Evolutionary conservation across 768 basidiomycete genomes (phyloP).

Genomic region (Auriculariales sp.): DNA sequence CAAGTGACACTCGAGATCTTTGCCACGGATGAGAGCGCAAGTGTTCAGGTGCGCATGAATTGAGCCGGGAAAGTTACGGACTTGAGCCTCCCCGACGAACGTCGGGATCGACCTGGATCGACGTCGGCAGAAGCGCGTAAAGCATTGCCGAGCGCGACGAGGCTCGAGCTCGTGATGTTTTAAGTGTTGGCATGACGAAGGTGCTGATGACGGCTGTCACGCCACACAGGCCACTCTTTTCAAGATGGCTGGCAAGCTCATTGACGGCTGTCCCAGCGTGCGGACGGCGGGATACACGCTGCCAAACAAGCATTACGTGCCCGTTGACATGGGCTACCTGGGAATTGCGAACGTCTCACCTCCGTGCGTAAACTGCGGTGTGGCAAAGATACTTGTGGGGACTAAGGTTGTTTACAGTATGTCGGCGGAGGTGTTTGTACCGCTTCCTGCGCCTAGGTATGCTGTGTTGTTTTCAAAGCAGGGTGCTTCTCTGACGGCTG

Average conservation of each 20-base stretch:
- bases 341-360: slow-evolving; percentile 52
- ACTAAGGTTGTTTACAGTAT: slow-evolving; percentile 29
- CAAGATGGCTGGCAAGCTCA: slow-evolving; percentile 68
- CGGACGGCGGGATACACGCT: slow-evolving; percentile 52
- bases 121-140: background rate
- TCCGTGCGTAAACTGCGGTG: slow-evolving; percentile 26
- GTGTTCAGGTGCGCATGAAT: slow-evolving; percentile 56
- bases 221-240: slow-evolving; percentile 67
- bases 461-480: slow-evolving; percentile 11
- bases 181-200: background rate
- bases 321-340: slow-evolving; percentile 67
- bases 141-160: background rate
- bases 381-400: slow-evolving; percentile 15
- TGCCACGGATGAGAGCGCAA: slow-evolving; percentile 77
- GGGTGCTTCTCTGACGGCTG: no score
- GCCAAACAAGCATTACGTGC: slow-evolving; percentile 93
- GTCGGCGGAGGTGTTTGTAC: slow-evolving; percentile 76
- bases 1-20: slow-evolving; percentile 65
- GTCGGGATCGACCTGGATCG: background rate
- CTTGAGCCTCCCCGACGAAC: background rate
- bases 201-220: background rate
- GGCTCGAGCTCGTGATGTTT: background rate
- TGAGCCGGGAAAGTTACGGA: background rate
- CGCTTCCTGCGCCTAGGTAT: slow-evolving; percentile 75
- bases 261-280: slow-evolving; percentile 49